These are phyloP conservation scores for Phytophthora melonis DNA, from an alignment of 352 stramenopile species.

Conservation along the genomic window DNA sequence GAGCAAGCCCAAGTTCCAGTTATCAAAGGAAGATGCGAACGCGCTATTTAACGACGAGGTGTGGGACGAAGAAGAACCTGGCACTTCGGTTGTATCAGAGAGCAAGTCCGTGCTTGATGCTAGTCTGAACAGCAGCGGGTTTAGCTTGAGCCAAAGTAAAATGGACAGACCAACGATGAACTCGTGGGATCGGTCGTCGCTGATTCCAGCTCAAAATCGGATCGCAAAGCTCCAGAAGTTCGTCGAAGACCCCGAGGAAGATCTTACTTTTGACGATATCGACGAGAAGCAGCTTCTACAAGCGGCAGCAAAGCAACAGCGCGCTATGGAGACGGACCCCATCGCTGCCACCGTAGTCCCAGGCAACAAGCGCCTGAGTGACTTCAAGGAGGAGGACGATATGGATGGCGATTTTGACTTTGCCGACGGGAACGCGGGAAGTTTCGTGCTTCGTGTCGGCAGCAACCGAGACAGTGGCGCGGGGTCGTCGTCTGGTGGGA, in stretches of 20 bases:
- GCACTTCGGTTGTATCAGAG: constrained; percentile 14
- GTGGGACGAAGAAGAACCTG: constrained; percentile 65
- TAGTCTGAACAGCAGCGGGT: constrained; percentile 6
- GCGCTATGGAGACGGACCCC: constrained; percentile 21
- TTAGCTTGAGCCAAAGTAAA: constrained; percentile 10
- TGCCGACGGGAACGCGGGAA: constrained; percentile 24
- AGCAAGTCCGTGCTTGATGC: constrained; percentile 3
- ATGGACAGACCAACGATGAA: constrained; percentile 27
- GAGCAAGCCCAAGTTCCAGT: constrained; percentile 58
- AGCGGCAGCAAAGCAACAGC: constrained; percentile 50
- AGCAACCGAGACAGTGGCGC: constrained; percentile 29
- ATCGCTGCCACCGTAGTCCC: constrained; percentile 25
- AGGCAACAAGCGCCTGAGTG: constrained; percentile 25
- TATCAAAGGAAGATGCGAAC: constrained; percentile 82
- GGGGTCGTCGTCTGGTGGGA: constrained; percentile 40
- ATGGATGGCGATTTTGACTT: constrained; percentile 36
- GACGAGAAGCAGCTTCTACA: constrained; percentile 72
- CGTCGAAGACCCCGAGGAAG: constrained; percentile 74
- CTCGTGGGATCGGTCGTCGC: constrained; percentile 68
- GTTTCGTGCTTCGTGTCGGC: constrained; percentile 32
- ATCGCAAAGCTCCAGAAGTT: constrained; percentile 80
- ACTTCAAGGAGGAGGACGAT: constrained; percentile 42
- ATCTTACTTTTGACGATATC: constrained; percentile 72
- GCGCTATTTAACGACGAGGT: constrained; percentile 76
- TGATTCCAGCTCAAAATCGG: constrained; percentile 71